Percentiles rank a stretch among this genome's conserved stretches.
These are phyloP conservation scores for Bryoglossum gracile DNA, from an alignment of 495 filamentous ascomycete genomes.

Conservation along the genomic window DNA sequence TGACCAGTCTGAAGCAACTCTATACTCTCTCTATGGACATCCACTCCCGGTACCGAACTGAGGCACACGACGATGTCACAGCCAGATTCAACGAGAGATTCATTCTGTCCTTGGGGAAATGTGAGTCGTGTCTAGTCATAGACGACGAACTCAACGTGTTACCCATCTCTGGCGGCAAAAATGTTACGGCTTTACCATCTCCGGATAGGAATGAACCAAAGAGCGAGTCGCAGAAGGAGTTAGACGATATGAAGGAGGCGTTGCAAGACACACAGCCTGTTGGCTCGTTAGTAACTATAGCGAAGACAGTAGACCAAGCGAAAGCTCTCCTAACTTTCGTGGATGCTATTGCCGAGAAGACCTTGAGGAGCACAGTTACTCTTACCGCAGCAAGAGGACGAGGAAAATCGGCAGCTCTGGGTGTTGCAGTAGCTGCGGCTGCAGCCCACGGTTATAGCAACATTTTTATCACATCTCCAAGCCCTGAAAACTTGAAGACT, in stretches of 20 bases:
- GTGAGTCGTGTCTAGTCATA: constrained; percentile 89
- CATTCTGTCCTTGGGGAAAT: constrained; percentile 88
- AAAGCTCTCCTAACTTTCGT: constrained; percentile 93
- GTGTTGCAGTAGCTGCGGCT: constrained; percentile 88
- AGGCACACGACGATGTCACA: constrained; percentile 91
- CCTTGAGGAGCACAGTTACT: constrained; percentile 84
- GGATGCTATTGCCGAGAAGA: constrained; percentile 95
- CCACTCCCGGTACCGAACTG: constrained; percentile 92
- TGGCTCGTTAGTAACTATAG: constrained; percentile 72
- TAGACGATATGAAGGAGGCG: constrained; percentile 81
- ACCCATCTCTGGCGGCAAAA: constrained; percentile 93
- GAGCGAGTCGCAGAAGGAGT: constrained; percentile 61
- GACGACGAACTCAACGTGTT: constrained; percentile 98
- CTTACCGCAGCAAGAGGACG: constrained; percentile 91
- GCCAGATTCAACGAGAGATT: constrained; percentile 98
- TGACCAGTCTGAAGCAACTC: constrained; percentile 94
- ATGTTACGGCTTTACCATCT: constrained; percentile 75
- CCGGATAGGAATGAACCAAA: constrained; percentile 59
- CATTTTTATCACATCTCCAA: constrained; percentile 98
- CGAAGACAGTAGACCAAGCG: constrained; percentile 89
- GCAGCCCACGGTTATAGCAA: constrained; percentile 97
- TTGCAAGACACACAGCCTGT: constrained; percentile 79
- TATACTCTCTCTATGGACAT: constrained; percentile 98
- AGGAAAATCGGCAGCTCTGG: constrained; percentile 93
- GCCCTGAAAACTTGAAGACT: constrained; percentile 96